Evolutionary conservation across 2,329 filamentous ascomycete genomes (phyloP), one percentile per base, ranked within the genome.

Genomic region (Mycogone perniciosa): DNA sequence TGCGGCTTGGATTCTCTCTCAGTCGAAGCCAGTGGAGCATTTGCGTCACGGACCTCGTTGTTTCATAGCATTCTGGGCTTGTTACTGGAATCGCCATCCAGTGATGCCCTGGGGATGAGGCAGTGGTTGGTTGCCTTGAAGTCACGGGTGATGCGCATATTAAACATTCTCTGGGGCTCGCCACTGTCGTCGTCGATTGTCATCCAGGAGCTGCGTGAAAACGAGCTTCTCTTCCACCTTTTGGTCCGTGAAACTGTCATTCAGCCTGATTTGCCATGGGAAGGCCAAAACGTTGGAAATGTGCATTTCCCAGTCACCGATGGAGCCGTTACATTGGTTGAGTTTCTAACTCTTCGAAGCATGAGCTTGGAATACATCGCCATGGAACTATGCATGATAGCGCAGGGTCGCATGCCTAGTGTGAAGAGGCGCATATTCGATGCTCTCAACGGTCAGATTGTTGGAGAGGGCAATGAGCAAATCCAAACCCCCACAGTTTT

Each of bases 361-460:
- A 81, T 88, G 60, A 79, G 89, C 37, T 80, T 95, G 55, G 88
- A 95, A 61, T 97, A 96, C 63, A 82, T 89, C 33, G 85, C 88
- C 10, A 84, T 88, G 54, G 92, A 97, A 65, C 79, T 99, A 35
- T 88, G 89, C 59, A 80, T 85, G 52, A 83, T 90, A 34, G 81
- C 86, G 1, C 84, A 86, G 55, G 78, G 82, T 52, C 79, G 83
- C 44, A 82, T 86, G 56, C 85, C 88, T 3, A 83, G 84, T 31
- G 72, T 87, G 47, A 88, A 88, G 64, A 74, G 83, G 50, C 77
- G 83, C 6, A 80, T 88, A 4, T 81, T 84, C 43, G 81, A 84
- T 53, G 81, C 89, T 0, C 73, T 97, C n/a, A 81, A 91, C 40
- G 93, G 93, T 5, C 83, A 86, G 39, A 82, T 89, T 6, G 75